These are phyloP conservation scores for Cicer yamashitae DNA, from an alignment of 306 rosid species.

Conservation along the genomic window DNA sequence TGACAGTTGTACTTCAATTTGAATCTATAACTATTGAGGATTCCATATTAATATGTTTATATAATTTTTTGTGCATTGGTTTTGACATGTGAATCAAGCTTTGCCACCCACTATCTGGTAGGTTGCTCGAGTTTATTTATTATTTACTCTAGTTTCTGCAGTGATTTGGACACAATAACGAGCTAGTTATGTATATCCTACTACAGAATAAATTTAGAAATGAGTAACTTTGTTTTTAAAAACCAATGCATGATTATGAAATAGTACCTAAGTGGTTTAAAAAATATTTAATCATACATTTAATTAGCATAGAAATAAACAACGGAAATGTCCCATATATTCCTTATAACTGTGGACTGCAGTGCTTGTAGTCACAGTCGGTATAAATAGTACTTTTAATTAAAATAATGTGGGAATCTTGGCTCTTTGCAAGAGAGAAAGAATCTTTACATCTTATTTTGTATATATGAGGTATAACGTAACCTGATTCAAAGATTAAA, in stretches of 20 bases:
- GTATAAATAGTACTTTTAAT: constrained; percentile 5
- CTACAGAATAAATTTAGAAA: neutral
- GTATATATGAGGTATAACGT: constrained; percentile 26
- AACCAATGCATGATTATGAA: constrained; percentile 22
- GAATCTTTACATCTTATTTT: constrained; percentile 36
- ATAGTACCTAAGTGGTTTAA: no score
- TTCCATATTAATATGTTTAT: no score
- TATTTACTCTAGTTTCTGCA: neutral
- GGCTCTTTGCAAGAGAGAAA: constrained; percentile 41
- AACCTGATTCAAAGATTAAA: no score
- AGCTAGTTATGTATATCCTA: neutral
- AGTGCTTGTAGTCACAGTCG: constrained; percentile 15
- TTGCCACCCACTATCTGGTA: constrained; percentile 15
- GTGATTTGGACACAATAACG: neutral
- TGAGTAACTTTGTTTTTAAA: constrained; percentile 8
- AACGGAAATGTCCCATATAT: constrained; percentile 30
- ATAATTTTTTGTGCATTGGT: neutral
- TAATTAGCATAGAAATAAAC: constrained; percentile 8
- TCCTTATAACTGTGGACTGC: neutral
- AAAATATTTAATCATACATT: no score
- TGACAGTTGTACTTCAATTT: no score
- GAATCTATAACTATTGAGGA: no score
- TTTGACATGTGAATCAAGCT: neutral
- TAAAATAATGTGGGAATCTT: constrained; percentile 38
- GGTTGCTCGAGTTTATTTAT: neutral